phyloP scores from a whole-genome alignment of 1,284 basidiomycete species.

The Ceratobasidium sp. region DNA sequence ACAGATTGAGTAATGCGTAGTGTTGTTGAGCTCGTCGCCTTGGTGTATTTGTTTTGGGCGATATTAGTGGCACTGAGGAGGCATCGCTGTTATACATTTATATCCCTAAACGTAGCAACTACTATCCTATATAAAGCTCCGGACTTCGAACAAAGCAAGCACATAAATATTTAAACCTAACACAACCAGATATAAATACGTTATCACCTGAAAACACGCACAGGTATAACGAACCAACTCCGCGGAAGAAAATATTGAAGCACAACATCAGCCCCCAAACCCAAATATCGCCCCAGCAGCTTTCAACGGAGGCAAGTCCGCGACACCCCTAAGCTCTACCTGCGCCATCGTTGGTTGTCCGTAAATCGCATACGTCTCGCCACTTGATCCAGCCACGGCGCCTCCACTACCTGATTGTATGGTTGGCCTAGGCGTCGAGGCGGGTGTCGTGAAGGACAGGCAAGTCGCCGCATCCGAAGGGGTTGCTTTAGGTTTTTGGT shows the following conservation, averaged over 20 bases:
- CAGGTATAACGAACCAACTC: conserved; percentile 1
- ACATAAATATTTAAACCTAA: background rate
- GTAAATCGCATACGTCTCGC: conserved; percentile 21
- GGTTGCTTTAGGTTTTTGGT: conserved; percentile 29
- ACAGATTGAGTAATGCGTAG: background rate
- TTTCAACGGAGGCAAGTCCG: conserved; percentile 31
- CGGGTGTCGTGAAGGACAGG: conserved; percentile 19
- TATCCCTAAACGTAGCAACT: background rate
- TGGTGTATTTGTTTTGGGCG: too few species aligned
- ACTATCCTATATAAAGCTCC: background rate
- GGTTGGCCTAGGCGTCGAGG: conserved; percentile 31
- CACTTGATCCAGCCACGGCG: background rate
- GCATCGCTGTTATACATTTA: background rate
- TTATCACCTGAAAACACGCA: background rate
- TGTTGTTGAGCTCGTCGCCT: too few species aligned
- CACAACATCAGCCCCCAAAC: conserved; percentile 11
- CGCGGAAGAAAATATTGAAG: background rate
- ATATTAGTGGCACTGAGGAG: background rate
- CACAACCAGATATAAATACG: background rate
- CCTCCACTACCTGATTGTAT: conserved; percentile 15
- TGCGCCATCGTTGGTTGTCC: background rate
- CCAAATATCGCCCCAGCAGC: conserved; percentile 19
- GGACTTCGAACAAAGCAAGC: background rate
- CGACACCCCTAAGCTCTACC: conserved; percentile 18
- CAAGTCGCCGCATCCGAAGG: conserved; percentile 35